Percentiles rank a stretch among this genome's conserved stretches.
phyloP scores from a whole-genome alignment of 148 eudicot genomes.

The Silene conica region DNA sequence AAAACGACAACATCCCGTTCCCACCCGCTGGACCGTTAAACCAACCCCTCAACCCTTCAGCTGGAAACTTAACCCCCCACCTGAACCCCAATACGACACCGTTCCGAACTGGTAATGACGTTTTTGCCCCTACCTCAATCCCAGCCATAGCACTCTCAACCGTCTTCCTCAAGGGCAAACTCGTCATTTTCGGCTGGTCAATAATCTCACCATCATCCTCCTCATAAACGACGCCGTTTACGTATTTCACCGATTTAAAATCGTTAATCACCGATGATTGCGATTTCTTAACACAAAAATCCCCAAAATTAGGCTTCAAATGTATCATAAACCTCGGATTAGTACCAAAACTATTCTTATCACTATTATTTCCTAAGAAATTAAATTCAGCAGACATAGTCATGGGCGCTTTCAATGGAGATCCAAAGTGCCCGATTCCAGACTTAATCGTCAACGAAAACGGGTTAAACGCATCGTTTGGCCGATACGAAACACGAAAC shows the following conservation, averaged over 20 bases:
- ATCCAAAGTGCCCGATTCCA: conserved; percentile 68
- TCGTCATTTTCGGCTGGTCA: conserved; percentile 27
- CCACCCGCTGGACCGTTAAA: conserved; percentile 30
- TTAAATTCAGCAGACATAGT: conserved; percentile 78
- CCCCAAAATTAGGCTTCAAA: conserved; percentile 74
- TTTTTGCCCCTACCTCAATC: conserved; percentile 55
- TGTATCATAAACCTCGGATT: conserved; percentile 64
- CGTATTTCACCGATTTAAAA: background rate
- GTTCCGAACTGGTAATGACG: conserved; percentile 45
- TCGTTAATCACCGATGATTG: conserved; percentile 38
- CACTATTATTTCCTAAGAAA: conserved; percentile 29
- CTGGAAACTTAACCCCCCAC: conserved; percentile 76
- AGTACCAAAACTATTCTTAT: background rate
- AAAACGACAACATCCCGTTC: conserved; percentile 17
- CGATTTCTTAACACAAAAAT: conserved; percentile 56
- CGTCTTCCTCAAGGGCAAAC: conserved; percentile 23
- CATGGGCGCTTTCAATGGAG: conserved; percentile 62
- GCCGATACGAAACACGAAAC: conserved; percentile 62
- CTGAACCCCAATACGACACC: conserved; percentile 59
- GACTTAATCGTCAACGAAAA: conserved; percentile 60
- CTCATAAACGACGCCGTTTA: conserved; percentile 20
- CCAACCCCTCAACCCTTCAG: conserved; percentile 21
- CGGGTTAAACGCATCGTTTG: conserved; percentile 63
- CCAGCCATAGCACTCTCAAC: conserved; percentile 40
- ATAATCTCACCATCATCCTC: conserved; percentile 40